phyloP scores from a whole-genome alignment of 352 stramenopile genomes.

The Phytophthora kernoviae region DNA sequence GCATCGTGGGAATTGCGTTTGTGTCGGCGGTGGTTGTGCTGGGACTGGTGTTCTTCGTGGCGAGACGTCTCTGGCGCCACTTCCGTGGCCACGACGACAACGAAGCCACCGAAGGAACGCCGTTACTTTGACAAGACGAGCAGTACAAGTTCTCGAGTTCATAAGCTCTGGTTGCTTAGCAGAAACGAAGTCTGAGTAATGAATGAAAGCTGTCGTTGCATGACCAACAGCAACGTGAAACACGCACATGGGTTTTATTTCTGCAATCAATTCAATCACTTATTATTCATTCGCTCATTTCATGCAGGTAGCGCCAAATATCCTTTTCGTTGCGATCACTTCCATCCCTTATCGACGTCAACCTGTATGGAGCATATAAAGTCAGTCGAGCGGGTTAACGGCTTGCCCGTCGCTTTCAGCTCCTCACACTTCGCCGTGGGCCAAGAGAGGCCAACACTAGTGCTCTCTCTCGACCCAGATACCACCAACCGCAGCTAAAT shows the following conservation, averaged over 20 bases:
- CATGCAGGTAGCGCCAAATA: constrained; percentile 14
- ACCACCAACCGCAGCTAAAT: constrained; percentile 22
- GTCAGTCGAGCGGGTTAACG: neutral
- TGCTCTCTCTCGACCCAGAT: constrained; percentile 3
- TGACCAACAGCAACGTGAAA: neutral
- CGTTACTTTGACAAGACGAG: constrained; percentile 12
- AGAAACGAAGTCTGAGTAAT: too few species aligned
- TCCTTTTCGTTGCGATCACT: constrained; percentile 10
- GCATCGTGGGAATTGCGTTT: constrained; percentile 21
- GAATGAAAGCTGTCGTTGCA: neutral
- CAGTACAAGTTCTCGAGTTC: too few species aligned
- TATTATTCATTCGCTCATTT: constrained; percentile 19
- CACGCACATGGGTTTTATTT: neutral
- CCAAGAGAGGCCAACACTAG: too few species aligned
- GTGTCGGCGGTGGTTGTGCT: constrained; percentile 26
- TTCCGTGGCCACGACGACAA: constrained; percentile 22
- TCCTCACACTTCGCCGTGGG: too few species aligned
- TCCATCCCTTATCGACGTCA: constrained; percentile 14
- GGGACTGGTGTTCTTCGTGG: constrained; percentile 22
- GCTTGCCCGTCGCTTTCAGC: neutral
- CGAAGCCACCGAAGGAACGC: constrained; percentile 19
- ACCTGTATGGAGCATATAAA: constrained; percentile 5
- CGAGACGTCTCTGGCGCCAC: constrained; percentile 27
- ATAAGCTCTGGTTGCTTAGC: too few species aligned
- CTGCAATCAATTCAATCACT: constrained; percentile 14